Percentiles rank a stretch among this genome's conserved stretches.
Conservation (phyloP, 1,284 basidiomycete species). For the Ceratobasidium sp. region DNA sequence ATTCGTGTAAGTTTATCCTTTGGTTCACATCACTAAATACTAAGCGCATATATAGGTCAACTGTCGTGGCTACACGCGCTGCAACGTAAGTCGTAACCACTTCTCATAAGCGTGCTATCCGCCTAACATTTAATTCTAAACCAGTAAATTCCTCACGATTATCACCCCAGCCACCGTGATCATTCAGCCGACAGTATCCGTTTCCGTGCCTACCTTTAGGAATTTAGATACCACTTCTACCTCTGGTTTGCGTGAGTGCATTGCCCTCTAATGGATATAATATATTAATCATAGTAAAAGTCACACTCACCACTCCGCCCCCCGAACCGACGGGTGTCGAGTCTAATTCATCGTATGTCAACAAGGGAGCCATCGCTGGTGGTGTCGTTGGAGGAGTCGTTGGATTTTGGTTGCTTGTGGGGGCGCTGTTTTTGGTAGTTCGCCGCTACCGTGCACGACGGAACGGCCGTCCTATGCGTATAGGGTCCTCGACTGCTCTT, state of each 20-base stretch:
- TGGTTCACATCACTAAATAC: not conserved
- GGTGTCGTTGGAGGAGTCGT: constrained; percentile 9
- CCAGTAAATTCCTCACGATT: not conserved
- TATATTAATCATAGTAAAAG: not conserved
- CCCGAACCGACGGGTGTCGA: not conserved
- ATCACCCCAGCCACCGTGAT: not conserved
- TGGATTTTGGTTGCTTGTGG: not conserved
- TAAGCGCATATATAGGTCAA: not conserved
- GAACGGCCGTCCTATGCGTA: not conserved
- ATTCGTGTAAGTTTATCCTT: not conserved
- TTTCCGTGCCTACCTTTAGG: not conserved
- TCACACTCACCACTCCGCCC: not conserved
- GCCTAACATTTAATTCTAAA: not conserved
- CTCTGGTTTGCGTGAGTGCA: not conserved
- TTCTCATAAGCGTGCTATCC: not conserved
- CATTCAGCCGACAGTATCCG: not conserved
- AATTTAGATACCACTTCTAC: not conserved
- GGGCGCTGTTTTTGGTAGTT: not conserved
- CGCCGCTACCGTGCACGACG: not conserved
- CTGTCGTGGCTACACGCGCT: not conserved
- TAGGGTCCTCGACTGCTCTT: not conserved
- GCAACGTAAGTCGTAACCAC: not conserved
- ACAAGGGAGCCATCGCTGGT: constrained; percentile 6
- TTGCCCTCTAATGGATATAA: not conserved
- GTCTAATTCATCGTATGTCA: not conserved